Evolutionary conservation across 2,329 filamentous ascomycete genomes (phyloP).

Genomic region (Penicillium italicum): DNA sequence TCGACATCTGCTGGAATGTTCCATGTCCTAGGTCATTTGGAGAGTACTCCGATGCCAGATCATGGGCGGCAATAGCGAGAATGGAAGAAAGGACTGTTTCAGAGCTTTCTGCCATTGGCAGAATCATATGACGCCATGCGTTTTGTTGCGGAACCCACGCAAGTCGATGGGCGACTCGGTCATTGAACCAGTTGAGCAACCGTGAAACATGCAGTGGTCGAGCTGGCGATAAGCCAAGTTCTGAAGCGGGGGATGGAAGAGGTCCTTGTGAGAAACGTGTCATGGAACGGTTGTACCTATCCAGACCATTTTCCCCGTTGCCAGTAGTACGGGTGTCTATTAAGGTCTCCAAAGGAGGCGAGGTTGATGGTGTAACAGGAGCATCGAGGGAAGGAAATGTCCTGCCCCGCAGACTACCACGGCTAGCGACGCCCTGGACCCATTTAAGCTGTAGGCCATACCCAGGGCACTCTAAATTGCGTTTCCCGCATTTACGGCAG

Average conservation of each 20-base stretch:
- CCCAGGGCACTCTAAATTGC: slow-evolving; percentile 24
- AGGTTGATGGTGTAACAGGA: not conserved
- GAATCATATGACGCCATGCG: slow-evolving; percentile 20
- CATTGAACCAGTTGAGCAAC: slow-evolving; percentile 7
- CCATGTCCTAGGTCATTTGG: not conserved
- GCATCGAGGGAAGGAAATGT: slow-evolving; percentile 13
- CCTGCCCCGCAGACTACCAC: slow-evolving; percentile 24
- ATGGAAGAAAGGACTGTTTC: slow-evolving; percentile 21
- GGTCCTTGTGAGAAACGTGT: not conserved
- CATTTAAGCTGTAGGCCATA: slow-evolving; percentile 26
- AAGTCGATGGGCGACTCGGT: slow-evolving; percentile 9
- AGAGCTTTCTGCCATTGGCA: slow-evolving; percentile 18
- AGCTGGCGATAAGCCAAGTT: not conserved
- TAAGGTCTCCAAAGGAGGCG: not conserved
- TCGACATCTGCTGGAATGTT: slow-evolving; percentile 7
- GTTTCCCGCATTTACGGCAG: slow-evolving; percentile 27
- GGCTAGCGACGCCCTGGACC: slow-evolving; percentile 26
- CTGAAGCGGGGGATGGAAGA: not conserved
- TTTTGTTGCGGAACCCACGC: slow-evolving; percentile 17
- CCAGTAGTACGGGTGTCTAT: not conserved
- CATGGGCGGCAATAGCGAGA: slow-evolving; percentile 19
- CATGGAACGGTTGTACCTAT: not conserved
- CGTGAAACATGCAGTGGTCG: slow-evolving; percentile 4
- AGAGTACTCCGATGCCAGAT: slow-evolving; percentile 12
- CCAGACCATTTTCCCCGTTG: not conserved